Percentiles rank a stretch among this genome's conserved stretches.
phyloP scores from a whole-genome alignment of 805 yeast species.

The Starmerella potacharoeniae region DNA sequence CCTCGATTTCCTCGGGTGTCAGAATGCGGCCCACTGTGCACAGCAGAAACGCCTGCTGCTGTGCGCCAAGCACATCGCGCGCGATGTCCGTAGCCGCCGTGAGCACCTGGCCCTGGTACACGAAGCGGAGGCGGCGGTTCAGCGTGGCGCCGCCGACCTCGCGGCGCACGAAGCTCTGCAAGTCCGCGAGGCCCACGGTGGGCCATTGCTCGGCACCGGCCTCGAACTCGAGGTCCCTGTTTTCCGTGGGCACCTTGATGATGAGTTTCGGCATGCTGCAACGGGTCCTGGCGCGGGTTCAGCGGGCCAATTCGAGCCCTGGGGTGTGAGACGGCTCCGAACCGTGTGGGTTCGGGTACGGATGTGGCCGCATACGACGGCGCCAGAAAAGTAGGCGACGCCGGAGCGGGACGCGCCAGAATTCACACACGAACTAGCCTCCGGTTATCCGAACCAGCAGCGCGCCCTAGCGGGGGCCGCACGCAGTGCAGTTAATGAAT shows the following conservation, averaged over 20 bases:
- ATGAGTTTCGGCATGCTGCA: not conserved
- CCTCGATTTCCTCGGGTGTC: conserved; percentile 1
- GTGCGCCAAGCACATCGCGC: not conserved
- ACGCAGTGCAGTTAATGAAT: not conserved
- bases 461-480: too few species aligned
- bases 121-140: conserved; percentile 3
- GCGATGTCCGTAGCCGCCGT: not conserved
- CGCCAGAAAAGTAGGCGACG: too few species aligned
- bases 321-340: too few species aligned
- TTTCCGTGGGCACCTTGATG: conserved; percentile 1
- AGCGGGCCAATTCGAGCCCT: too few species aligned
- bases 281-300: too few species aligned
- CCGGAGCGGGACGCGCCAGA: too few species aligned
- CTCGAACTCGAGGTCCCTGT: not conserved
- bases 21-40: conserved; percentile 1
- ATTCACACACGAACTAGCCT: too few species aligned
- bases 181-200: not conserved
- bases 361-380: not conserved
- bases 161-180: not conserved
- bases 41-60: not conserved
- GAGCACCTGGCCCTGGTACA: not conserved
- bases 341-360: not conserved
- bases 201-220: not conserved
- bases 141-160: conserved; percentile 1
- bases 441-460: too few species aligned